Evolutionary conservation across 1,139 yeast genomes (phyloP).

Genomic region (Debaryomyces sp.): DNA sequence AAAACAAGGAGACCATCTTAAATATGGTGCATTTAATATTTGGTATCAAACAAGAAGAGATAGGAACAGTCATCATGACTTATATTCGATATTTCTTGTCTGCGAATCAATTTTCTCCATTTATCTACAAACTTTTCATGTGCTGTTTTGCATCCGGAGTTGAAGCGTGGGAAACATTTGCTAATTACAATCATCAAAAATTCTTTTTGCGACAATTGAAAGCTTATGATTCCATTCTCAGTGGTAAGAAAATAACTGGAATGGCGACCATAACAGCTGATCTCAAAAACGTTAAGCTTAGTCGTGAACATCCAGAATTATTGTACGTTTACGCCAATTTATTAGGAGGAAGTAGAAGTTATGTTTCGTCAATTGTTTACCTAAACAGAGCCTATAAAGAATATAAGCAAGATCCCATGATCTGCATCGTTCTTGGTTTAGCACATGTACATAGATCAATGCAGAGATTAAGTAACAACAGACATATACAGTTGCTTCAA

Average conservation of each 20-base stretch:
- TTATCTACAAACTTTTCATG: slow-evolving; percentile 65
- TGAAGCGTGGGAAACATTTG: slow-evolving; percentile 59
- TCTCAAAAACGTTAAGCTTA: slow-evolving; percentile 40
- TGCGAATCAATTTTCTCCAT: slow-evolving; percentile 74
- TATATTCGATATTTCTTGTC: slow-evolving; percentile 65
- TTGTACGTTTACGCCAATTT: slow-evolving; percentile 78
- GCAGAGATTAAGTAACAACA: slow-evolving; percentile 83
- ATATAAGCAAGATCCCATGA: slow-evolving; percentile 74
- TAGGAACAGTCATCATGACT: slow-evolving; percentile 47
- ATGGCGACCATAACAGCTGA: slow-evolving; percentile 69
- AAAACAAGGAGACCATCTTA: slow-evolving; percentile 55
- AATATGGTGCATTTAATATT: slow-evolving; percentile 68
- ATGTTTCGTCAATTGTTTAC: slow-evolving; percentile 75
- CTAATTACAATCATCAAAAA: slow-evolving; percentile 84
- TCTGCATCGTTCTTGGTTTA: slow-evolving; percentile 73
- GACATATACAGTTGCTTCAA: slow-evolving; percentile 86
- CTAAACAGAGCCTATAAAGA: slow-evolving; percentile 62
- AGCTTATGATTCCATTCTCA: slow-evolving; percentile 74
- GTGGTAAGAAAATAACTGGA: slow-evolving; percentile 60
- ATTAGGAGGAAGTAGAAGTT: slow-evolving; percentile 81
- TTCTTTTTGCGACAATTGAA: slow-evolving; percentile 86
- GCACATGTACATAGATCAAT: slow-evolving; percentile 87
- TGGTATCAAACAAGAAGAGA: slow-evolving; percentile 57
- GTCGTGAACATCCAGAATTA: slow-evolving; percentile 67
- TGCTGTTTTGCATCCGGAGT: slow-evolving; percentile 68